A percentile compares a stretch with the other conserved stretches of the same genome.
Evolutionary conservation across 2,329 filamentous ascomycete genomes (phyloP).

Genomic region (Neonectria neomacrospora): DNA sequence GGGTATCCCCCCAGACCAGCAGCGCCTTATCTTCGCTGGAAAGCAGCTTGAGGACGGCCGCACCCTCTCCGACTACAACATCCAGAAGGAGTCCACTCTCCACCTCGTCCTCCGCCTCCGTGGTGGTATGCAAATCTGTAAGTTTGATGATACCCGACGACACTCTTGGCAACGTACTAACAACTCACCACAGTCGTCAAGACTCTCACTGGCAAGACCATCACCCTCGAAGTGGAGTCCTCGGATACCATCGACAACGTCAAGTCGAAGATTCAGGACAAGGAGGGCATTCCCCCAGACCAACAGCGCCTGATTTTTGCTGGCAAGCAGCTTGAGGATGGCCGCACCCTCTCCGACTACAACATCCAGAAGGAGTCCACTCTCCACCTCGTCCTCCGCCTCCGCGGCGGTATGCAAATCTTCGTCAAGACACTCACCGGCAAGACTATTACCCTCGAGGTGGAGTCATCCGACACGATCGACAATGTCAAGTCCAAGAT

Average conservation of each 20-base stretch:
- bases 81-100: conserved; percentile 74
- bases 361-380: conserved; percentile 96
- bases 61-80: conserved; percentile 67
- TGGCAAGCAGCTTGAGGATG: conserved; percentile 95
- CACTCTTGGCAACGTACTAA: conserved; percentile 30
- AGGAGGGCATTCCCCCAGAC: conserved; percentile 95
- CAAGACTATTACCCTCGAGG: conserved; percentile 94
- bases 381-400: conserved; percentile 85
- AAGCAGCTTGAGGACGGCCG: conserved; percentile 95
- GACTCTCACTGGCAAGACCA: conserved; percentile 92
- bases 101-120: conserved; percentile 80
- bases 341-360: conserved; percentile 89
- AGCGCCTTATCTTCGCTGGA: conserved; percentile 94
- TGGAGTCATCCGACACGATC: conserved; percentile 89
- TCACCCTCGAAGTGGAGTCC: conserved; percentile 89
- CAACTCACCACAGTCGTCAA: conserved; percentile 68
- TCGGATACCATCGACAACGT: conserved; percentile 96
- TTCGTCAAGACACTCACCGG: conserved; percentile 90
- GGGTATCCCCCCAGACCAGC: conserved; percentile 95
- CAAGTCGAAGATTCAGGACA: conserved; percentile 97
- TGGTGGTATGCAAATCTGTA: conserved; percentile 74
- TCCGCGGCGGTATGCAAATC: conserved; percentile 90
- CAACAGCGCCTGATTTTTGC: conserved; percentile 97
- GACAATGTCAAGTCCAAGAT: conserved; percentile 97
- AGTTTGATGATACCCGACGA: conserved; percentile 40